phyloP scores from a whole-genome alignment of 352 stramenopile genomes.

The Phytopythium helicoides region DNA sequence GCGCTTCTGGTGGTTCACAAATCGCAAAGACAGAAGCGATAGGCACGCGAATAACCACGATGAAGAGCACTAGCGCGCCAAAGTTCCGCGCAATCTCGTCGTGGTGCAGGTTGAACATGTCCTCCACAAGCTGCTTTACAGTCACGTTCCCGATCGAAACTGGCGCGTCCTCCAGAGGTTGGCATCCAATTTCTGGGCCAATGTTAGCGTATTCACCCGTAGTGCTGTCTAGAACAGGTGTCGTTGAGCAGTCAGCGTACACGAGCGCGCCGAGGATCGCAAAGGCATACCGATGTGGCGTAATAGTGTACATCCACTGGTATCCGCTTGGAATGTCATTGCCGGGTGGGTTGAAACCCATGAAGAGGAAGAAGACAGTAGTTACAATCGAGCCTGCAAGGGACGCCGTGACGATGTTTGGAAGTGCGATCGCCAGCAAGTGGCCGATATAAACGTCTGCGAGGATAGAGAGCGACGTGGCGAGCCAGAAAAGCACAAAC shows the following conservation, averaged over 20 bases:
- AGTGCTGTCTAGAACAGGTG: background rate
- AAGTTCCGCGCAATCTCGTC: too few relatives aligned
- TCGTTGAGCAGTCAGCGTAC: slow-evolving; percentile 26
- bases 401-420: slow-evolving; percentile 1
- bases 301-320: slow-evolving; percentile 36
- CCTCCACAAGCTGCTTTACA: too few relatives aligned
- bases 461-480: slow-evolving; percentile 5
- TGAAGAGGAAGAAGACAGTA: slow-evolving; percentile 14
- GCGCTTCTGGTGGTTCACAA: too few relatives aligned
- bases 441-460: slow-evolving; percentile 7
- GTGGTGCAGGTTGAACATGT: too few relatives aligned
- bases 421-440: slow-evolving; percentile 1
- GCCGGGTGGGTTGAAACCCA: slow-evolving; percentile 23
- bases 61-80: too few relatives aligned
- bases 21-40: too few relatives aligned
- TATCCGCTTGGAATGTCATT: slow-evolving; percentile 25
- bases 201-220: slow-evolving; percentile 10
- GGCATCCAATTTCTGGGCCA: slow-evolving; percentile 19
- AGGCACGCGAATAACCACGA: too few relatives aligned
- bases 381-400: slow-evolving; percentile 27
- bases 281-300: slow-evolving; percentile 29
- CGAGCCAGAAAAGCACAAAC: slow-evolving; percentile 20
- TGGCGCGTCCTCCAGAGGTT: slow-evolving; percentile 16
- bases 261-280: slow-evolving; percentile 21
- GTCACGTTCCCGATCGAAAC: slow-evolving; percentile 17